Base-by-base conservation (phyloP, 805 yeast genomes). In the Clavispora vitiphila region DNA sequence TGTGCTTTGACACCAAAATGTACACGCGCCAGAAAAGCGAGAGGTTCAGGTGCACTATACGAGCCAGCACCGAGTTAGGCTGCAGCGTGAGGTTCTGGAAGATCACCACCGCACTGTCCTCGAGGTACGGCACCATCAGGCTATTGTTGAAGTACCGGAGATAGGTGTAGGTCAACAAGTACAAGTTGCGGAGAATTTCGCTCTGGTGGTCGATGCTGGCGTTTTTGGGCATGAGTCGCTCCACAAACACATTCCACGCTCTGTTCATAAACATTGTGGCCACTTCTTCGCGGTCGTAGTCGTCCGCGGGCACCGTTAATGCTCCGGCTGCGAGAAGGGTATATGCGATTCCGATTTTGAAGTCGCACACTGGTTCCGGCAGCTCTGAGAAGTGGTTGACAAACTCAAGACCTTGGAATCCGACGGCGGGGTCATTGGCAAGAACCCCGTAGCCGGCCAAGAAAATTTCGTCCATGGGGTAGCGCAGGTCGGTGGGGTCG, bases 1-100 rank as follows among this genome's bases (percentile, higher is more conserved):
- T 35, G 26, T 34, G 72, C 24, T 65, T 65, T 1, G 81, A 71
- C 10, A 77, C 59, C 10, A 77, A 49, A 6, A 66, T 55, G 47
- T 74, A 77, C 14, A 77, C 69, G 45, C 68, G 64, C 81, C 81
- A 77, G 41, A 68, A 62, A 20, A 71, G 50, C n/a, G 50, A 49
- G 42, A 60, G 50, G 40, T 62, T 64, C 19, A 57, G 51, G 25
- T 60, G 61, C 18, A 69, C 60, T 15, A 65, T 54, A 47, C 55
- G 63, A 22, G 32, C 58, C 32, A 63, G 62, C 37, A 49, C 43
- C 34, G 48, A 34, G 35, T 44, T 46, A 34, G 42, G 41, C 47
- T 46, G 30, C 51, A 16, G 50, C 8, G 53, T 50, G 39, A 64
- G 50, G 43, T 70, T 69, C 23, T 69, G 53, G 40, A 73, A 56